Base-by-base conservation (phyloP, 371 early-diverging fungal species). In the Mortierella sp. region DNA sequence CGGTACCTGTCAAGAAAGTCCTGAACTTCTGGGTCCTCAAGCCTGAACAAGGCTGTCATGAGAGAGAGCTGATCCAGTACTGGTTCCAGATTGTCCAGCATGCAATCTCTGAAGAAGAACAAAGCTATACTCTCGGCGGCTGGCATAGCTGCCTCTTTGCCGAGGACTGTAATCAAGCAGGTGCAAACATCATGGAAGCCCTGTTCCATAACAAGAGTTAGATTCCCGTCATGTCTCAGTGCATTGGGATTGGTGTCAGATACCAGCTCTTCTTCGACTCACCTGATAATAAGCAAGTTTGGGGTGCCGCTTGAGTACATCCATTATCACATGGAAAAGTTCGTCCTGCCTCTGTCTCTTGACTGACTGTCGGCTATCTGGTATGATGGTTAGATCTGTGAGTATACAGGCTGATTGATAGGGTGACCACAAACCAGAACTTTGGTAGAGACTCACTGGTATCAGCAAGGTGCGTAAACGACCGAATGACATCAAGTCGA, bases 181-280 rank as follows among this genome's bases (percentile, higher is more conserved):
- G 88, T 79, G 50, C 88, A 88, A 2, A 93, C 81, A 71, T 92
- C 92, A 64, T 93, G 92, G 63, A 88, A 91, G 3, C 93, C 92
- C 88, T 88, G 17, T 49, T 25, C 21, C n/a, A 44, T 16, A 21
- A 21, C 16, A n/a, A 14, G 44, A 5, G 44, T 21, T 44, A 21
- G n/a, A 44, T 21, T 44, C 44, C 34, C 10, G 10, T 34, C 34
- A 34, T 34, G 7, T 34, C 34, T 7, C n/a, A n/a, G n/a, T n/a
- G n/a, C n/a, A n/a, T n/a, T n/a, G n/a, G n/a, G n/a, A n/a, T n/a
- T n/a, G n/a, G n/a, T n/a, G n/a, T n/a, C n/a, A n/a, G n/a, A n/a
- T n/a, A n/a, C n/a, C n/a, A n/a, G n/a, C n/a, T n/a, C n/a, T n/a
- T n/a, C n/a, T n/a, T n/a, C 34, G 4, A 41, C 59, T 48, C 65